phyloP scores from a whole-genome alignment of 495 filamentous ascomycete genomes.

The Trichocladium uniseriatum region DNA sequence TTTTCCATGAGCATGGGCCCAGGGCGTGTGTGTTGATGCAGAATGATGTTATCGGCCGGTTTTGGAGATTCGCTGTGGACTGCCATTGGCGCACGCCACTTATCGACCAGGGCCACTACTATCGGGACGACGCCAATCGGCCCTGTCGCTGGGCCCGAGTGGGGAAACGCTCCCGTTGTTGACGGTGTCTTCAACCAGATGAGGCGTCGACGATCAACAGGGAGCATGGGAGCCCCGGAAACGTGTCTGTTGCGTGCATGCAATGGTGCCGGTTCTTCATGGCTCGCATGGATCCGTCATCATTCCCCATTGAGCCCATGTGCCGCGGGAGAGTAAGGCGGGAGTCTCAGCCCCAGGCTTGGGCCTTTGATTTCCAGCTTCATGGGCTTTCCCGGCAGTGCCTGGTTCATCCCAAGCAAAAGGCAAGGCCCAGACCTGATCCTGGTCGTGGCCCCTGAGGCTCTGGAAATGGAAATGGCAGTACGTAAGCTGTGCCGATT shows the following conservation, averaged over 20 bases:
- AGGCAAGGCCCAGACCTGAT: no score
- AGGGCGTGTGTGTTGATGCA: slow-evolving; percentile 5
- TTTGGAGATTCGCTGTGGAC: slow-evolving; percentile 14
- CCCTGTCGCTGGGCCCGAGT: not conserved
- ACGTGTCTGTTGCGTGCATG: slow-evolving; percentile 1
- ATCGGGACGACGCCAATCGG: slow-evolving; percentile 4
- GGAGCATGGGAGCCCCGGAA: slow-evolving; percentile 1
- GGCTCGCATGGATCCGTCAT: no score
- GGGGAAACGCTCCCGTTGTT: not conserved
- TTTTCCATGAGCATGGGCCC: no score
- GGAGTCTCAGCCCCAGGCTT: no score
- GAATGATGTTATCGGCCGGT: slow-evolving; percentile 26
- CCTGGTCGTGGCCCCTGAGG: no score
- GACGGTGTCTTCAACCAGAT: slow-evolving; percentile 3
- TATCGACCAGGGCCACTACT: not conserved
- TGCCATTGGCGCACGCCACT: not conserved
- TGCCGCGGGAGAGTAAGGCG: no score
- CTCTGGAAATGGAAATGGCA: no score
- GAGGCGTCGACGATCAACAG: slow-evolving; percentile 3
- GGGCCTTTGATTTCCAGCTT: no score
- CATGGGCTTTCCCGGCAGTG: no score
- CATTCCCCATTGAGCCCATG: not conserved
- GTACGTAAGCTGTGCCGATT: no score
- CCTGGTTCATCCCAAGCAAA: no score
- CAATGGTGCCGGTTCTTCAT: not conserved